phyloP scores from a whole-genome alignment of 306 rosid genomes.

The Quercus ilex region DNA sequence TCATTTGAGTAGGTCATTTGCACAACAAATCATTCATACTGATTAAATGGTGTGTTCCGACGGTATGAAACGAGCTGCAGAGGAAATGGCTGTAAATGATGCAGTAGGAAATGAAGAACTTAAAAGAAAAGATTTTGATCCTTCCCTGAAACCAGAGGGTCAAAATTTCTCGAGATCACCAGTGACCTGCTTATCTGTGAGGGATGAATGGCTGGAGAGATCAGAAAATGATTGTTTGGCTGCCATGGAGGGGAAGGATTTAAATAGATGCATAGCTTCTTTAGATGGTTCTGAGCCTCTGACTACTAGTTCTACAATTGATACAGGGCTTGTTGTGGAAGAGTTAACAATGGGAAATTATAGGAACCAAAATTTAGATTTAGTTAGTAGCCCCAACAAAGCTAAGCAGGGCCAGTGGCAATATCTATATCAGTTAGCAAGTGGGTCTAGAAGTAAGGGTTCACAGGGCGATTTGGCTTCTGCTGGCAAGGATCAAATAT shows the following conservation, averaged over 20 bases:
- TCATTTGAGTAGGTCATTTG: background rate
- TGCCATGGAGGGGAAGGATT: constrained; percentile 32
- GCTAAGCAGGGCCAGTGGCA: constrained; percentile 27
- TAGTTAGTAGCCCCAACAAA: constrained; percentile 15
- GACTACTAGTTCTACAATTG: constrained; percentile 30
- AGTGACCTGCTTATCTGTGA: constrained; percentile 12
- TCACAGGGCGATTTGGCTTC: constrained; percentile 14
- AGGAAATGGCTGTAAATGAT: constrained; percentile 39
- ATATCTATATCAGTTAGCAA: constrained; percentile 16
- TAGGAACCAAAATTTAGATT: constrained; percentile 18
- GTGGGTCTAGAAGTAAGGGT: constrained; percentile 29
- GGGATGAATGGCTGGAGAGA: constrained; percentile 30
- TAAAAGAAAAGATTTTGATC: constrained; percentile 26
- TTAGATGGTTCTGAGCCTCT: constrained; percentile 38
- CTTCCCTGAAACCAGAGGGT: constrained; percentile 23
- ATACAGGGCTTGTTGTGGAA: constrained; percentile 27
- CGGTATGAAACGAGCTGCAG: constrained; percentile 12
- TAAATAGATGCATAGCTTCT: constrained; percentile 29
- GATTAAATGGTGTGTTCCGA: constrained; percentile 28
- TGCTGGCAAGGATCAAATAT: constrained; percentile 30
- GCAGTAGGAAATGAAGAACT: constrained; percentile 28
- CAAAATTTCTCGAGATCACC: constrained; percentile 17
- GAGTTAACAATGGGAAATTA: constrained; percentile 28
- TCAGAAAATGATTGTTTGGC: constrained; percentile 19
- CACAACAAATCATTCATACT: background rate